Base-by-base conservation (phyloP, 176 grass and related monocot species). In the Poa pratensis region DNA sequence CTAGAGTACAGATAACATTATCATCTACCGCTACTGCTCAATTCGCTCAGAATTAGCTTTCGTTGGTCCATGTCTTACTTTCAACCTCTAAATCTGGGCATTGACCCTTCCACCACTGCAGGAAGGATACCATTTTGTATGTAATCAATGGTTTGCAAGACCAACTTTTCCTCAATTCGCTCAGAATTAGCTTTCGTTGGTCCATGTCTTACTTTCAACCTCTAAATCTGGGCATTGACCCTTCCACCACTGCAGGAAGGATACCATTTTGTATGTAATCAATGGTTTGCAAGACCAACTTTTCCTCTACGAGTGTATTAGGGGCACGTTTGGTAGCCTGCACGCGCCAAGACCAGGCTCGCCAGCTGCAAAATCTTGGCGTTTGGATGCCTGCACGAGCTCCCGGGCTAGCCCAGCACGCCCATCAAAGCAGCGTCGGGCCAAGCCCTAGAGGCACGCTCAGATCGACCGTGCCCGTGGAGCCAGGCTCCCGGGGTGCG, bases 21-120 rank as follows among this genome's bases (percentile, higher is more conserved):
- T 15, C 40, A 72, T 42, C 69, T 46, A 72, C 69, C n/a, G 10
- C 69, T 45, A 72, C 69, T 46, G n/a, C 12, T 73, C 22, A 73
- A 24, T 26, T 73, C 12, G n/a, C 40, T 16, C 69, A 24, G 69
- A 72, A 72, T 72, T 73, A 22, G 12, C 40, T 24, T n/a, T 73
- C n/a, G 11, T 46, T 23, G 24, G n/a, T 72, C 5, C 39, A 72
- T 24, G 11, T 5, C 39, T 43, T 72, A 72, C 6, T 71, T 72
- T 24, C 69, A 72, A 72, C 40, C 20, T 45, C 40, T 46, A 22
- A 46, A 48, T 45, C 68, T 46, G 69, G 17, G 24, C n/a, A 46
- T 1, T 72, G 39, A 14, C 45, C 69, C 69, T 72, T 72, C 40
- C 10, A 22, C 6, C 39, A 13, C 67, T 70, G 19, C 67, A 70